Conservation (phyloP, 331 rosid species). For the Phaseolus coccineus region DNA sequence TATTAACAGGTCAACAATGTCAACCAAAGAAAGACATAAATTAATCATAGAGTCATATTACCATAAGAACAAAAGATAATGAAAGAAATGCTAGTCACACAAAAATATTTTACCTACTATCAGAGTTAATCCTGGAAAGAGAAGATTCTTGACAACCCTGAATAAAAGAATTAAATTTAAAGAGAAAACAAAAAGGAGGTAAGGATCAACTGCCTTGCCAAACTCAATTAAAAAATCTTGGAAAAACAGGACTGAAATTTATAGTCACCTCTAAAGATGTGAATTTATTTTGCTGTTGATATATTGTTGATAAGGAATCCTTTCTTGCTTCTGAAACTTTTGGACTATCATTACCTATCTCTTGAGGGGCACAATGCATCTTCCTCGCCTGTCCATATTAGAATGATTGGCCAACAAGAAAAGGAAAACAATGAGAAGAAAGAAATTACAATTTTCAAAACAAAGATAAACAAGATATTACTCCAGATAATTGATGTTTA, state of each 20-base stretch:
- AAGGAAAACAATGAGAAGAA: slow-evolving; percentile 24
- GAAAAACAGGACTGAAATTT: slow-evolving; percentile 36
- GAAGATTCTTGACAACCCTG: slow-evolving; percentile 71
- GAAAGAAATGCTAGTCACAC: slow-evolving; percentile 22
- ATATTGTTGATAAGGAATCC: slow-evolving; percentile 47
- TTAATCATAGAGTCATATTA: background rate
- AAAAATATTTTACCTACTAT: slow-evolving; percentile 59
- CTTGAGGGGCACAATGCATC: slow-evolving; percentile 69
- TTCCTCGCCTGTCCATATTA: slow-evolving; percentile 60
- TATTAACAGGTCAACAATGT: slow-evolving; percentile 12
- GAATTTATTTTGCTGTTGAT: slow-evolving; percentile 45
- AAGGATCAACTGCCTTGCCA: slow-evolving; percentile 27
- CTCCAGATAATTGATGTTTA: slow-evolving; percentile 15
- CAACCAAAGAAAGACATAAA: slow-evolving; percentile 20
- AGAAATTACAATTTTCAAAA: slow-evolving; percentile 26
- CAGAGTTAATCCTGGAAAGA: slow-evolving; percentile 53
- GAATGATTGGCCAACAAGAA: slow-evolving; percentile 12
- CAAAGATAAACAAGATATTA: slow-evolving; percentile 25
- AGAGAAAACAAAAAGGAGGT: slow-evolving; percentile 11
- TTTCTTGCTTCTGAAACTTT: slow-evolving; percentile 58
- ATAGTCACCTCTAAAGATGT: slow-evolving; percentile 54
- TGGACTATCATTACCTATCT: slow-evolving; percentile 54
- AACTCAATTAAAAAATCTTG: slow-evolving; percentile 20
- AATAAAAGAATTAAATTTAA: slow-evolving; percentile 39
- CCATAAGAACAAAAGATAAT: slow-evolving; percentile 22